Base-by-base conservation (phyloP, 768 basidiomycete species). In the Hortiboletus flavorubellus region DNA sequence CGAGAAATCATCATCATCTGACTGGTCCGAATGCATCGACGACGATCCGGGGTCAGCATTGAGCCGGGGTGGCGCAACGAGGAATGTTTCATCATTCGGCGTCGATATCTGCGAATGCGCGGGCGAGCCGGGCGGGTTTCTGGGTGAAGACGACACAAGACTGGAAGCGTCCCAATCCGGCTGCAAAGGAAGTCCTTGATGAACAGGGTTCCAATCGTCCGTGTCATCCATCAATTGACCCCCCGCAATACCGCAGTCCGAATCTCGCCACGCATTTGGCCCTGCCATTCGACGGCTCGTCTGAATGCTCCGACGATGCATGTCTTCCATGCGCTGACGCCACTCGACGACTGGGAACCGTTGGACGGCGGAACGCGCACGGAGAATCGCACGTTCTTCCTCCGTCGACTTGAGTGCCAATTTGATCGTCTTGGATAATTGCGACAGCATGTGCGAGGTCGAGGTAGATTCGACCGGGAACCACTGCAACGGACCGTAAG, bases 271-370 rank as follows among this genome's bases (percentile, higher is more conserved):
- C 0, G 93, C 91, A 54, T 90, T 81, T 2, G 75, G 55, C 8
- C 84, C 88, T 26, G 93, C 91, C 2, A 83, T 21, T 30, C 73
- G 70, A 49, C 94, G 86, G 65, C 89, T 93, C 5, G 76, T 74
- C 23, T 69, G 71, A 68, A 97, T 93, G 65, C 87, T 89, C 56
- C 94, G 87, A 56, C 81, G 83, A 69, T 97, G 94, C 79, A 96
- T 91, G 70, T 96, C 94, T 74, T 97, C 94, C 79, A 86, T 90
- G 46, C 91, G 84, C 69, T 96, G 93, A 66, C 94, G 89, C 94
- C 94, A 97, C 75, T 97, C 93, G 29, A 97, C 90, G 53, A 97
- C 94, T 5, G 94, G 94, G 89, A 97, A 97, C 65, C 94, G 91
- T 66, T 96, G 94, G 4, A 97, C 82, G 16, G 93, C 94, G 15